phyloP scores from a whole-genome alignment of 352 stramenopile species.

The Lagenidium giganteum region DNA sequence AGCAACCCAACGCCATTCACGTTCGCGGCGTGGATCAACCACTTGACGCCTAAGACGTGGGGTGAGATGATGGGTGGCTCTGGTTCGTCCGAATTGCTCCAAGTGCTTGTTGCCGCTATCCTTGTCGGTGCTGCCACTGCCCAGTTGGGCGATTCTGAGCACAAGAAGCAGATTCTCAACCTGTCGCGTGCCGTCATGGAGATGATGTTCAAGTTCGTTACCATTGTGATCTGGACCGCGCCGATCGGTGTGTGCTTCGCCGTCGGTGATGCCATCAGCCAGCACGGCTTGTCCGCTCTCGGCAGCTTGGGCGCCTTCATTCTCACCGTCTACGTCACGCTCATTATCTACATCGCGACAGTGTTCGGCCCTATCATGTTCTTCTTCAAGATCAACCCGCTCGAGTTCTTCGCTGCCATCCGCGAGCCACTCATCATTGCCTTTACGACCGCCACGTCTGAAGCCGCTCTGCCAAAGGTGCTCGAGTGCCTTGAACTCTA shows the following conservation, averaged over 20 bases:
- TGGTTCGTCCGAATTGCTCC: constrained; percentile 41
- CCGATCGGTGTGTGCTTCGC: constrained; percentile 47
- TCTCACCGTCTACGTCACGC: constrained; percentile 29
- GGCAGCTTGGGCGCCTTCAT: constrained; percentile 26
- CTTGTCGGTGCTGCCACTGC: constrained; percentile 30
- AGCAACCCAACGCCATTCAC: constrained; percentile 18
- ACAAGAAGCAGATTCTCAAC: constrained; percentile 35
- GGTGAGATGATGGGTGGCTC: constrained; percentile 55
- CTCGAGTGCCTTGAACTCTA: constrained; percentile 39
- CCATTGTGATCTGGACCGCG: constrained; percentile 54
- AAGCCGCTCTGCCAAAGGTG: constrained; percentile 41
- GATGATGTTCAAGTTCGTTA: constrained; percentile 64
- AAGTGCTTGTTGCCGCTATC: constrained; percentile 38
- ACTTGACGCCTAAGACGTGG: constrained; percentile 54
- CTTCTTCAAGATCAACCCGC: constrained; percentile 31
- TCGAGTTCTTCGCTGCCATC: constrained; percentile 37
- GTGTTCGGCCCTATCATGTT: constrained; percentile 31
- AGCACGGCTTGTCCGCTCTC: constrained; percentile 33
- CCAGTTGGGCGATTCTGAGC: constrained; percentile 17
- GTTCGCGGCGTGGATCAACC: constrained; percentile 42
- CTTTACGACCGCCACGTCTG: constrained; percentile 42
- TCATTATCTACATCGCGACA: constrained; percentile 35
- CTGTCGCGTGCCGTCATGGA: constrained; percentile 31
- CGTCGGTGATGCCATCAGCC: constrained; percentile 32
- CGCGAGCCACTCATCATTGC: constrained; percentile 37